phyloP scores from a whole-genome alignment of 305 asterid species.

The Solanum hybrid region DNA sequence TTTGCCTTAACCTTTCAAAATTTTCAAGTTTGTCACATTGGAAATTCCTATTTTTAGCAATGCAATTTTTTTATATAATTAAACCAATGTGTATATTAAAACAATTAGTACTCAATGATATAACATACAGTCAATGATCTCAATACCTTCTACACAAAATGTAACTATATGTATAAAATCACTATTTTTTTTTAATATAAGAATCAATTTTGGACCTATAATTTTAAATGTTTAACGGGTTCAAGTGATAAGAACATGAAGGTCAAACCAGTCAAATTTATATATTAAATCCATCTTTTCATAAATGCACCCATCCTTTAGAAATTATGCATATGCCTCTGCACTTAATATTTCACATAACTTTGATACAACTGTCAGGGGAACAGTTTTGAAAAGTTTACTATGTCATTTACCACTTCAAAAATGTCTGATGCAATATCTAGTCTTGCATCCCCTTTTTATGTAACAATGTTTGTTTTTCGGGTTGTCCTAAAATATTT shows the following conservation, averaged over 20 bases:
- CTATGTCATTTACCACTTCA: background rate
- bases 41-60: background rate
- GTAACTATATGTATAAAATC: background rate
- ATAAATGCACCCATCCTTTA: background rate
- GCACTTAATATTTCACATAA: background rate
- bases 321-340: background rate
- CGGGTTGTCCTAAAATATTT: background rate
- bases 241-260: background rate
- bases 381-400: background rate
- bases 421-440: background rate
- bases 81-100: background rate
- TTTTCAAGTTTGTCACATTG: background rate
- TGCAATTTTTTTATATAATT: background rate
- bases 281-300: background rate
- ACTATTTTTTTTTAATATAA: background rate
- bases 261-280: background rate
- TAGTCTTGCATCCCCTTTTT: background rate
- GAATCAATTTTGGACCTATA: background rate
- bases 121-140: background rate
- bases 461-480: background rate
- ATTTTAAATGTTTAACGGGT: background rate
- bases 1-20: background rate
- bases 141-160: background rate
- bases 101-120: background rate
- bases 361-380: background rate